Evolutionary conservation across 768 basidiomycete species (phyloP).

Genomic region (Kwoniella sp.): DNA sequence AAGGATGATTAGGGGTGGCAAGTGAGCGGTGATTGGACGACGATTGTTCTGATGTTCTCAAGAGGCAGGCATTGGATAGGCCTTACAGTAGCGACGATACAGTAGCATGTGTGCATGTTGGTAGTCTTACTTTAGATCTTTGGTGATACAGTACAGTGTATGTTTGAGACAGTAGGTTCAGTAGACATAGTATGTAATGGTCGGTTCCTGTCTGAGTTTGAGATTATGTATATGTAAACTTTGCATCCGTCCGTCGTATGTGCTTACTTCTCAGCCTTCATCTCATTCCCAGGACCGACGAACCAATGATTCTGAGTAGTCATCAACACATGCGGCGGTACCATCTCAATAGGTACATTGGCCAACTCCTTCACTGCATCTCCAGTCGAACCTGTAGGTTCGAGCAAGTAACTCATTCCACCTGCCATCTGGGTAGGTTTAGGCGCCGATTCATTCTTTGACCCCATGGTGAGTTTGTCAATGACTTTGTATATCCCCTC

Average conservation of each 20-base stretch:
- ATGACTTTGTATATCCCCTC: conserved; percentile 12
- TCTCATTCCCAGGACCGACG: conserved; percentile 35
- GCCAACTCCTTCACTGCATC: conserved; percentile 17
- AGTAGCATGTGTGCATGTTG: too few species aligned
- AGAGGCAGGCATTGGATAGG: too few species aligned
- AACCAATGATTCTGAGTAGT: conserved; percentile 42
- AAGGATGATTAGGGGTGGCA: conserved; percentile 18
- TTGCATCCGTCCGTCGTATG: too few species aligned
- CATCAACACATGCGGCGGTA: conserved; percentile 45
- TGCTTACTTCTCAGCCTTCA: conserved; percentile 14
- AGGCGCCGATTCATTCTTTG: conserved; percentile 12
- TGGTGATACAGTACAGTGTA: too few species aligned
- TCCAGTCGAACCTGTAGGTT: conserved; percentile 7
- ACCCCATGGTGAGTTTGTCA: conserved; percentile 5
- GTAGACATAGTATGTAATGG: too few species aligned
- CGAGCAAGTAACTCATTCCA: conserved; percentile 49
- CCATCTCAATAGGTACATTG: conserved; percentile 38
- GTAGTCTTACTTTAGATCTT: too few species aligned
- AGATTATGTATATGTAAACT: too few species aligned
- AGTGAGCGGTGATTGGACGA: neutral
- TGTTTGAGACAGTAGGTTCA: too few species aligned
- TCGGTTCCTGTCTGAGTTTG: too few species aligned
- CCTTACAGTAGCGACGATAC: too few species aligned
- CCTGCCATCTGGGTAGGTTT: conserved; percentile 23
- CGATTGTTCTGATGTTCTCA: neutral